Evolutionary conservation across 2,329 filamentous ascomycete species (phyloP).

Genomic region (Beauveria caledonica): DNA sequence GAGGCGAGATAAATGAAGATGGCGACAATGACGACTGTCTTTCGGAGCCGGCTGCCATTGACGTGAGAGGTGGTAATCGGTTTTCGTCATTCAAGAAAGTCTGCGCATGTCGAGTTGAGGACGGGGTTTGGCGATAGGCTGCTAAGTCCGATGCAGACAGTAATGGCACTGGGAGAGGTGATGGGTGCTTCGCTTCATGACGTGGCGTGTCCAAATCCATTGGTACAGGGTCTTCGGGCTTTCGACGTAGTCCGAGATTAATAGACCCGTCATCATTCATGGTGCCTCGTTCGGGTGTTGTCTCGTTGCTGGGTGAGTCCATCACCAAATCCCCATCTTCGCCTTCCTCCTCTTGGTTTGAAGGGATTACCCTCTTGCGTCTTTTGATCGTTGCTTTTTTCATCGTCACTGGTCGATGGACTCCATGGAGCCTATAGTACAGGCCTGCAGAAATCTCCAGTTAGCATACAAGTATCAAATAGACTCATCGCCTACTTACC

Average conservation of each 20-base stretch:
- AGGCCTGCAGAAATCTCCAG: constrained; percentile 49
- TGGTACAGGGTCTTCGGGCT: constrained; percentile 35
- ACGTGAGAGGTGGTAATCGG: constrained; percentile 47
- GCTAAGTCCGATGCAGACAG: constrained; percentile 37
- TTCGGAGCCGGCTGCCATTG: constrained; percentile 36
- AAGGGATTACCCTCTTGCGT: constrained; percentile 87
- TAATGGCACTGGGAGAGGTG: constrained; percentile 33
- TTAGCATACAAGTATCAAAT: background rate
- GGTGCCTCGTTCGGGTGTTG: constrained; percentile 42
- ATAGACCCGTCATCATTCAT: constrained; percentile 57
- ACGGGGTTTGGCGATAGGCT: constrained; percentile 42
- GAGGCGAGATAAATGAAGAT: constrained; percentile 49
- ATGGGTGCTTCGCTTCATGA: constrained; percentile 35
- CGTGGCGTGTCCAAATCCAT: constrained; percentile 38
- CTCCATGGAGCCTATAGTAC: constrained; percentile 92
- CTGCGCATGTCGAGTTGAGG: constrained; percentile 27
- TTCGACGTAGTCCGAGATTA: constrained; percentile 50
- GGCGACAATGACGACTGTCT: constrained; percentile 52
- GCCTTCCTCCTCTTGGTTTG: constrained; percentile 44
- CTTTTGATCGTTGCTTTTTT: constrained; percentile 97
- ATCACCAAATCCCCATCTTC: constrained; percentile 42
- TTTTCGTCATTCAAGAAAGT: constrained; percentile 47
- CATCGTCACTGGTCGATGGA: constrained; percentile 93
- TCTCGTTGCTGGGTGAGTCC: constrained; percentile 28
- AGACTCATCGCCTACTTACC: constrained; percentile 49